Evolutionary conservation across 2,329 filamentous ascomycete genomes (phyloP).

Genomic region (Knufia fluminis): DNA sequence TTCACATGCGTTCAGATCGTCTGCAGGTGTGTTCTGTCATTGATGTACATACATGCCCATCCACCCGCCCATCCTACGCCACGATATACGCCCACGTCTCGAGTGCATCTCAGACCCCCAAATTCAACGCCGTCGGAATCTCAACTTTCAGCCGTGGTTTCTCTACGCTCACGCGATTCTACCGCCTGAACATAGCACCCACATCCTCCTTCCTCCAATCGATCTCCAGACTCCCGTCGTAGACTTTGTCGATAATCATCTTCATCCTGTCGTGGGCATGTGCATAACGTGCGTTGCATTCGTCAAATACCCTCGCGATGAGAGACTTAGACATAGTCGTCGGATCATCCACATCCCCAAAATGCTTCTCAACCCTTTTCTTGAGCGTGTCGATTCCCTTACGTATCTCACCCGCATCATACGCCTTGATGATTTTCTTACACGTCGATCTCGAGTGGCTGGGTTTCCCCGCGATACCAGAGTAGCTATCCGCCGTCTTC

Average conservation of each 20-base stretch:
- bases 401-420: slow-evolving; percentile 75
- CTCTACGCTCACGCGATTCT: background rate
- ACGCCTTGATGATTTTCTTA: slow-evolving; percentile 72
- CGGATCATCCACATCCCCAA: slow-evolving; percentile 76
- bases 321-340: slow-evolving; percentile 45
- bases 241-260: slow-evolving; percentile 36
- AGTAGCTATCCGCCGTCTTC: slow-evolving; percentile 34
- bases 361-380: slow-evolving; percentile 94
- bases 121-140: no score
- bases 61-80: no score
- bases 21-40: no score
- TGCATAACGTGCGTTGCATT: slow-evolving; percentile 50
- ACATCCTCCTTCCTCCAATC: slow-evolving; percentile 41
- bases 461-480: slow-evolving; percentile 65
- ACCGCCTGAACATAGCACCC: slow-evolving; percentile 34
- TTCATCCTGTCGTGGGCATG: slow-evolving; percentile 44
- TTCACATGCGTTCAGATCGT: no score
- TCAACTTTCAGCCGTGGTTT: no score
- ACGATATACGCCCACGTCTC: no score
- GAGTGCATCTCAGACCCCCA: no score
- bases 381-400: slow-evolving; percentile 83
- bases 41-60: no score
- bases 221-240: slow-evolving; percentile 36
- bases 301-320: slow-evolving; percentile 50
- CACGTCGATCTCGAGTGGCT: slow-evolving; percentile 75